These are phyloP conservation scores for Mycena polygramma DNA, from an alignment of 768 basidiomycete species.

Conservation along the genomic window DNA sequence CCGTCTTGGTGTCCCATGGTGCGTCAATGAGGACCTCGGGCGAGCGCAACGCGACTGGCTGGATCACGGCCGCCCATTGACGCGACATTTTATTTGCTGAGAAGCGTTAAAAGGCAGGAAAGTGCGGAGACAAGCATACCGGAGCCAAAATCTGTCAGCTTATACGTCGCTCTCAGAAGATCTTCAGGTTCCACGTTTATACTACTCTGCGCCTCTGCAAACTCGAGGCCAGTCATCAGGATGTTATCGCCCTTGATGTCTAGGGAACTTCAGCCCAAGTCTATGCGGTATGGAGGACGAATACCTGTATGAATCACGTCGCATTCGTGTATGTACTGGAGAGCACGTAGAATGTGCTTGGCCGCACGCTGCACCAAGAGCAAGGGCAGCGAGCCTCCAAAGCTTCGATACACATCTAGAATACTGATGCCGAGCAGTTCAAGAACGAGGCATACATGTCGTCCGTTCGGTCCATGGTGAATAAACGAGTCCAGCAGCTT, in stretches of 20 bases:
- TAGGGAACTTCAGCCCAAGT: neutral
- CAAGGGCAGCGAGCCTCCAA: constrained; percentile 57
- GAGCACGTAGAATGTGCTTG: constrained; percentile 65
- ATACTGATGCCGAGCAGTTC: constrained; percentile 87
- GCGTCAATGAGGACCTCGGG: constrained; percentile 70
- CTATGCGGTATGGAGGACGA: constrained; percentile 38
- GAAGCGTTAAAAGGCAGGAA: constrained; percentile 67
- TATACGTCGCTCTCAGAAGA: neutral
- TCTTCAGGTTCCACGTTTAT: neutral
- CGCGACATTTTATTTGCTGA: constrained; percentile 66
- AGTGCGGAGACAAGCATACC: neutral
- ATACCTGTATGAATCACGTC: constrained; percentile 77
- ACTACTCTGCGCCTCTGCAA: neutral
- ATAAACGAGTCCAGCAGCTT: constrained; percentile 84
- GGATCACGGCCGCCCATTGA: constrained; percentile 83
- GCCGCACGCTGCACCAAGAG: constrained; percentile 66
- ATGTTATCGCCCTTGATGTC: constrained; percentile 11
- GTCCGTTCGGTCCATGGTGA: constrained; percentile 82
- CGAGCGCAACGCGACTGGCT: constrained; percentile 83
- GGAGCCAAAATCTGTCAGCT: constrained; percentile 11
- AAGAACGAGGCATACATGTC: constrained; percentile 87
- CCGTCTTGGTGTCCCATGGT: constrained; percentile 58
- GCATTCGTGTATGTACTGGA: constrained; percentile 71
- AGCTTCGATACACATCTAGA: constrained; percentile 64
- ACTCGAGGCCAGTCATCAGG: neutral